Base-by-base conservation (phyloP, 768 basidiomycete genomes). In the Fistulinella prunicolor region DNA sequence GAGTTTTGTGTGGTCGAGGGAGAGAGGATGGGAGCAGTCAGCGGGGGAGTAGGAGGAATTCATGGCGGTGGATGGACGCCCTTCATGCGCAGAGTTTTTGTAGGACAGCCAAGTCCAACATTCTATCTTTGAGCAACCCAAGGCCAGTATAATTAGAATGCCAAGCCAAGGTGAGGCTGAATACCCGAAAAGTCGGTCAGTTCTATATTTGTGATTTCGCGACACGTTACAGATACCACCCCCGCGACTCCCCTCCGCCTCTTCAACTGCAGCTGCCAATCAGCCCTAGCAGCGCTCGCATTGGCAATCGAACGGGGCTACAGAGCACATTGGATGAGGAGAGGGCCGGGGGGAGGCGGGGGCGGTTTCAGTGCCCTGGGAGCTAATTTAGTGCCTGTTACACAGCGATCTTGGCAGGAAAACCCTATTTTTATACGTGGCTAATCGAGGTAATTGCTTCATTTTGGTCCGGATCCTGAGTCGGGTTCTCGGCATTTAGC, bases 61-160 rank as follows among this genome's bases (percentile, higher is more conserved):
- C 67, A 69, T 71, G 47, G 43, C 16, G 39, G 47, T 36, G 54
- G 53, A 51, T 49, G 54, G 58, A 47, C 40, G 54, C 40, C 32
- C 35, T 42, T 42, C 58, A 54, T 53, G 51, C 53, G 56, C 52
- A 60, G 48, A 58, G 60, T 65, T 67, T 65, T 72, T 73, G 70
- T 71, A 70, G 67, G 61, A 56, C 61, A 65, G 73, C 72, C 72
- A 73, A 74, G 72, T 67, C 55, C 60, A 70, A 69, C 60, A 56
- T 64, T 70, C 72, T 73, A 74, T 73, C 73, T 74, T 74, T 74
- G 70, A 68, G 55, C 56, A 60, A 60, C 56, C 51, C 64, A 61
- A 44, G 49, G 36, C 51, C 26, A 46, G 64, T 71, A 73, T 63
- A 67, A 62, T 69, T 73, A 73, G 72, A 67, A 68, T 58, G 71